These are phyloP conservation scores for Thymus mandschuricus DNA, from an alignment of 257 asterid species.

Conservation along the genomic window DNA sequence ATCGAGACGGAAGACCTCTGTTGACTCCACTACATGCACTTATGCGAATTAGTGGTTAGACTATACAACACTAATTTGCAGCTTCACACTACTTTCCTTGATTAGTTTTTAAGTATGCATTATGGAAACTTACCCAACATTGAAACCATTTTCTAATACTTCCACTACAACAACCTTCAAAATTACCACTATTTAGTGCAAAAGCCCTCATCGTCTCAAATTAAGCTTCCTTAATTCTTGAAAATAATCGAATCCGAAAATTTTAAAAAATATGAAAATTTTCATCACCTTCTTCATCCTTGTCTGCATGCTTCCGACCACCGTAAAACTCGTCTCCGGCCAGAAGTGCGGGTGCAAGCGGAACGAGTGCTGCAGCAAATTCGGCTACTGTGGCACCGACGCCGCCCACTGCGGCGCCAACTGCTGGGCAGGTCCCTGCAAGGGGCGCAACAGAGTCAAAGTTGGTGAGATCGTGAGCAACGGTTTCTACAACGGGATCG, in stretches of 20 bases:
- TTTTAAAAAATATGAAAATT: background rate
- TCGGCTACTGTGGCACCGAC: constrained; percentile 8
- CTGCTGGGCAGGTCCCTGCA: constrained; percentile 26
- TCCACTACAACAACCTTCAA: background rate
- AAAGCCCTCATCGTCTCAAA: no score
- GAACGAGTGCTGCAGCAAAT: constrained; percentile 17
- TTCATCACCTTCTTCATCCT: background rate
- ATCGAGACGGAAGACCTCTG: no score
- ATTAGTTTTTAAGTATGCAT: background rate
- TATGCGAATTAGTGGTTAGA: background rate
- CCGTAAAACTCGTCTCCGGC: background rate
- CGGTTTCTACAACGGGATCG: constrained; percentile 16
- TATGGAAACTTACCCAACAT: background rate
- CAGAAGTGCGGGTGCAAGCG: constrained; percentile 25
- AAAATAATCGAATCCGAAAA: no score
- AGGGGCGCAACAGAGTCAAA: background rate
- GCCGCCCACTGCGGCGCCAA: constrained; percentile 15
- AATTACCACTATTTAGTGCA: no score
- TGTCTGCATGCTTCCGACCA: background rate
- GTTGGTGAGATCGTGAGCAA: constrained; percentile 5
- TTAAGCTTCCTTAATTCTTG: no score
- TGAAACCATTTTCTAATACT: background rate
- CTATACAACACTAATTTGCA: background rate
- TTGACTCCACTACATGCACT: background rate
- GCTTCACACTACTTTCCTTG: background rate